These are phyloP conservation scores for Leucocoprinus birnbaumii DNA, from an alignment of 768 basidiomycete species.

Conservation along the genomic window DNA sequence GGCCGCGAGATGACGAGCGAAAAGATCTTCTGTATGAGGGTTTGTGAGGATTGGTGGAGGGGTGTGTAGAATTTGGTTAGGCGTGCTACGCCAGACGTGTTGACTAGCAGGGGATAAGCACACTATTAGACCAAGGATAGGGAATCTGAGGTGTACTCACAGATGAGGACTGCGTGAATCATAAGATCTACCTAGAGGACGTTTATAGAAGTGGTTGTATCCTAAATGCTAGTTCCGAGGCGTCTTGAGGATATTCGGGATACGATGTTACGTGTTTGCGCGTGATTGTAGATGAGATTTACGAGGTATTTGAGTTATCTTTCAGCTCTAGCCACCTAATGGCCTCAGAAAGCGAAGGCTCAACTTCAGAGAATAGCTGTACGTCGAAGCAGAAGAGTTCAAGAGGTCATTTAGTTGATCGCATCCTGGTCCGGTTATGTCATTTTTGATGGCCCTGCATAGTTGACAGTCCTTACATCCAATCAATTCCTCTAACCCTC, in stretches of 20 bases:
- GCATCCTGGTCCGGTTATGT: conserved; percentile 2
- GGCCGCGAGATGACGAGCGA: conserved; percentile 82
- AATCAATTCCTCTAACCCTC: too few relatives aligned
- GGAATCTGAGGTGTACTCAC: conserved; percentile 53
- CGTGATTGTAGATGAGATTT: too few relatives aligned
- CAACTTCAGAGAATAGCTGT: too few relatives aligned
- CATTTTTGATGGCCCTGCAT: not conserved
- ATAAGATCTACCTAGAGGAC: too few relatives aligned
- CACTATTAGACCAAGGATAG: conserved; percentile 3
- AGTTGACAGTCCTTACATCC: too few relatives aligned
- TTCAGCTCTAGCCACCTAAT: too few relatives aligned
- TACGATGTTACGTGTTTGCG: too few relatives aligned
- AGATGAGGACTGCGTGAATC: conserved; percentile 88
- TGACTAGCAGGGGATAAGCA: conserved; percentile 52
- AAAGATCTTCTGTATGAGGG: conserved; percentile 86
- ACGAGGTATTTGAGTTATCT: too few relatives aligned
- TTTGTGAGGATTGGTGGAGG: conserved; percentile 62
- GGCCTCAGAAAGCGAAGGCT: too few relatives aligned
- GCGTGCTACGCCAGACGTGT: conserved; percentile 85
- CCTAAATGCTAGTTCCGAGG: not conserved
- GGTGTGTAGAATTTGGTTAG: conserved; percentile 90
- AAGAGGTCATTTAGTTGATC: not conserved
- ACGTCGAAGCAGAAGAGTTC: not conserved
- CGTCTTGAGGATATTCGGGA: too few relatives aligned
- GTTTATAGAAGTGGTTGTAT: conserved; percentile 4